Evolutionary conservation across 306 rosid species (phyloP), one percentile per base, ranked within the genome.

Genomic region (Nissolia schottii): DNA sequence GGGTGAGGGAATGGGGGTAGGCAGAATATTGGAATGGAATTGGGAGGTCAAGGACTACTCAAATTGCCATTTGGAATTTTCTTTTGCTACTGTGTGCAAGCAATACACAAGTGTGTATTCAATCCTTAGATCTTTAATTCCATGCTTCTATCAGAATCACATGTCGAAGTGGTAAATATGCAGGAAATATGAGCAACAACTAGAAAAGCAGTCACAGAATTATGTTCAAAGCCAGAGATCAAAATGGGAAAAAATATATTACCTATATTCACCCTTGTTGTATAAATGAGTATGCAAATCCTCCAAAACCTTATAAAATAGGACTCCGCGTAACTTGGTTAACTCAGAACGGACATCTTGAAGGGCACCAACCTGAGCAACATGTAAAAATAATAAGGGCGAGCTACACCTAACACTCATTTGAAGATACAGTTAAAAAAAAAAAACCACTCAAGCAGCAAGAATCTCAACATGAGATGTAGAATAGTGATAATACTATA

Each of bases 291-390:
- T 89, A 78, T 92, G 96, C 85, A 95, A 87, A 75, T 95, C 97
- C 88, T 95, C 99, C 80, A 95, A 81, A 79, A 95, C 78, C 83
- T 85, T 89, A 83, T 83, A 88, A 79, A 95, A 95, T 54, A 95
- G 86, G 72, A 89, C 90, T 77, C 97, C 99, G 14, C 96, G 82
- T 68, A 95, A 75, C 85, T 95, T 95, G 3, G 97, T 82, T 85
- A 95, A 82, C 82, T 95, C 99, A 9, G 97, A 86, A 66, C 99
- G 92, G 58, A 95, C 97, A 85, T 95, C 99, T 88, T 89, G 99
- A 84, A 95, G 96, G 7, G 97, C 97, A 66, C 99, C 99, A 73
- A 95, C 99, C 99, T 95, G 69, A 58, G 70, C 46, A 81, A 77
- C 34, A 61, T n/a, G 34, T 71, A 31, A 31, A 71, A 71, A 73